Percentiles rank a stretch among this genome's conserved stretches.
Evolutionary conservation across 148 eudicot species (phyloP).

Genomic region (Dysphania ambrosioides): DNA sequence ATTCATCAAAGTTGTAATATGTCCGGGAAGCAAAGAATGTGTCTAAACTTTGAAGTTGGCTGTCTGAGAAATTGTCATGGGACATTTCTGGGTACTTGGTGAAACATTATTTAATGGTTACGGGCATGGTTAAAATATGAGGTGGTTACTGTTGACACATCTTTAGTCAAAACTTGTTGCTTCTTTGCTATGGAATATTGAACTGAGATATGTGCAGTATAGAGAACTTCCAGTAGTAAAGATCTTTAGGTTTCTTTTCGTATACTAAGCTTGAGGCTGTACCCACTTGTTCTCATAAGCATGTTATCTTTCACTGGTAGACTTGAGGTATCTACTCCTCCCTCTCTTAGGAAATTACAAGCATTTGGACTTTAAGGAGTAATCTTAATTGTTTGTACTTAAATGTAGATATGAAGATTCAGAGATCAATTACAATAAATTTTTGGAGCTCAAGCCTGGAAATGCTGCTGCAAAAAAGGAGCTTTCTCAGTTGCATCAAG

Average conservation of each 20-base stretch:
- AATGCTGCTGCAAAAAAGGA: constrained; percentile 79
- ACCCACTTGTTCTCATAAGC: no score
- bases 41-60: no score
- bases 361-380: background rate
- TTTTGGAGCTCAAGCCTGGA: constrained; percentile 67
- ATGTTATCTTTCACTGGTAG: no score
- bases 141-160: background rate
- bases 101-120: background rate
- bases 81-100: background rate
- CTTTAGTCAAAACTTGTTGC: no score
- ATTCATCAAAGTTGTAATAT: no score
- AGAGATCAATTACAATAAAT: constrained; percentile 65
- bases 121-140: background rate
- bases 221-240: background rate
- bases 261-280: no score
- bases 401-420: constrained; percentile 79
- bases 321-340: no score
- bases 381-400: background rate
- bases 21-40: background rate
- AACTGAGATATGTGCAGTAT: background rate
- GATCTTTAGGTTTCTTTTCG: background rate
- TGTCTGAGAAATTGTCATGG: background rate
- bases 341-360: background rate
- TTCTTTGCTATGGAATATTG: background rate
- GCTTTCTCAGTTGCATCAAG: constrained; percentile 86